Evolutionary conservation across 2,329 filamentous ascomycete species (phyloP), one percentile per base, ranked within the genome.

Genomic region (Cordyceps cicadae): DNA sequence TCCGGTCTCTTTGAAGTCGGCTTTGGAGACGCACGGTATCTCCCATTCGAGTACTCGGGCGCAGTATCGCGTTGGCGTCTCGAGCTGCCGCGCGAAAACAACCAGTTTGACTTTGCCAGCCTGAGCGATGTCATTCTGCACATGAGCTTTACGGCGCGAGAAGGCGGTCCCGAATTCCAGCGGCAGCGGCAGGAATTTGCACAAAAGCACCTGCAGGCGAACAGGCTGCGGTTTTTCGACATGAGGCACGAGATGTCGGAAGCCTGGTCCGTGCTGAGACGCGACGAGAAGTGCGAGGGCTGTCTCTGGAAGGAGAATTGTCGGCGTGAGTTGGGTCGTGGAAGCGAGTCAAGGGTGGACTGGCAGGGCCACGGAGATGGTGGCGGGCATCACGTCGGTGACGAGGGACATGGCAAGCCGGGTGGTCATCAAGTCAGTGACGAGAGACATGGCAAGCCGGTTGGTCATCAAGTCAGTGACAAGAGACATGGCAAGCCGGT

Each of bases 31-130:
- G 67, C 70, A 21, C 64, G 69, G 2, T 75, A 70, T 59, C 29
- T 67, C 5, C 75, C 75, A 2, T 77, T 77, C 56, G 75, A 77
- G 63, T 66, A 68, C 19, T 69, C 72, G 3, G 75, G 75, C 4
- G 71, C 63, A 4, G 67, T 75, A 50, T 65, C 62, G 49, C 46
- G 34, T 9, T 76, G 73, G 73, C 54, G 60, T 1, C 46, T 77
- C 3, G 63, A 69, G 21, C 66, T 76, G 3, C 71, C 71, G 2
- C 24, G 50, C 1, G 59, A 50, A 8, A 15, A 65, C 37, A 63
- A 62, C 11, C 63, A 63, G 52, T 76, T 75, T 58, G 72, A 76
- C 62, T 73, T 71, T 64, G 48, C 62, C 5, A 66, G 66, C 26
- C 69, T 76, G 45, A 62, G 53, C 19, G 74, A 76, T 59, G 66